Evolutionary conservation across 345 rosid genomes (phyloP).

Genomic region (Gossypium thurberi): DNA sequence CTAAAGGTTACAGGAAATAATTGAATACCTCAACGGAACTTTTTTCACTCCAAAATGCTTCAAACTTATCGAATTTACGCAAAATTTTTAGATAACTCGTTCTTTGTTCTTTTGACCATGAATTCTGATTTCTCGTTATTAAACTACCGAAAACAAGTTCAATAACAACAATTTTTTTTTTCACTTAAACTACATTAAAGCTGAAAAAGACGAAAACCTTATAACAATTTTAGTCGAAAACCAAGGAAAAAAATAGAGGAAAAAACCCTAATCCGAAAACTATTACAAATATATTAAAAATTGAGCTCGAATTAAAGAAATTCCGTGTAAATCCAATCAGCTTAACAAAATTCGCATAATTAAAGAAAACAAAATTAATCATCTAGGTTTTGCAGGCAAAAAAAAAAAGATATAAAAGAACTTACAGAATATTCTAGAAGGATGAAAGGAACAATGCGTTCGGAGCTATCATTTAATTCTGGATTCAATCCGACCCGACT

Average conservation of each 20-base stretch:
- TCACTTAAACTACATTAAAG: not conserved
- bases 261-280: not conserved
- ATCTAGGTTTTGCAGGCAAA: not conserved
- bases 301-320: not conserved
- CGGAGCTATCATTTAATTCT: slow-evolving; percentile 7
- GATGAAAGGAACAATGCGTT: not conserved
- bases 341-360: not conserved
- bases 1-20: not conserved
- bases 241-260: not conserved
- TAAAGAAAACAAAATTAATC: not conserved
- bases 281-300: not conserved
- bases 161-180: slow-evolving; percentile 3
- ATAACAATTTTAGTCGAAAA: not conserved
- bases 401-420: not conserved
- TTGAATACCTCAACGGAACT: not conserved
- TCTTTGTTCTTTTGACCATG: not conserved
- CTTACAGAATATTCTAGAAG: slow-evolving; percentile 28
- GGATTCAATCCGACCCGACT: slow-evolving; percentile 8
- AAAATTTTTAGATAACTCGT: not conserved
- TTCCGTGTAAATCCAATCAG: not conserved
- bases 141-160: not conserved
- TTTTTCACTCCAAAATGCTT: not conserved
- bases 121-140: not conserved
- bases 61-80: not conserved
- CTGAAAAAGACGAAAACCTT: not conserved